Conservation (phyloP, 116 monocot genomes). For the Cymodocea nodosa region DNA sequence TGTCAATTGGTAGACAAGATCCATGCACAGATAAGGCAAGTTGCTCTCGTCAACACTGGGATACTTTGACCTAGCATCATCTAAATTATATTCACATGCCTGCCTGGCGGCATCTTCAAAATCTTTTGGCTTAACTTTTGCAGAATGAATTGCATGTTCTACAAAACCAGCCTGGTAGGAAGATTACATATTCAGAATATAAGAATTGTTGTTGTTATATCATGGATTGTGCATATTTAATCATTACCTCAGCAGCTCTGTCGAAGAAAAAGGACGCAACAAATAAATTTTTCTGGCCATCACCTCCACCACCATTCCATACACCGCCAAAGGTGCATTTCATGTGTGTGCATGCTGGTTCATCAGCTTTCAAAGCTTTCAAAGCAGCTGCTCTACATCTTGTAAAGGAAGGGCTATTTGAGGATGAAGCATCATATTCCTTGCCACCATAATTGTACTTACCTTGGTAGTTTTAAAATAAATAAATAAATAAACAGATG, state of each 20-base stretch:
- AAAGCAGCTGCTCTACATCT: conserved; percentile 58
- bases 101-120: conserved; percentile 39
- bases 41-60: conserved; percentile 21
- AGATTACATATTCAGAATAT: neutral
- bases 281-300: conserved; percentile 78
- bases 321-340: conserved; percentile 93
- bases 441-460: conserved; percentile 61
- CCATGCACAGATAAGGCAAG: conserved; percentile 59
- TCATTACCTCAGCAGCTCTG: conserved; percentile 71
- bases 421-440: conserved; percentile 34
- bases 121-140: conserved; percentile 35
- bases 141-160: conserved; percentile 12
- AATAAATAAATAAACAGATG: too few species aligned
- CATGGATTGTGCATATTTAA: neutral
- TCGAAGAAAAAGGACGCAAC: conserved; percentile 99
- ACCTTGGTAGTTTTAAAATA: conserved; percentile 14
- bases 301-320: conserved; percentile 98
- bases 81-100: conserved; percentile 28
- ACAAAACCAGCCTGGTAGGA: conserved; percentile 45
- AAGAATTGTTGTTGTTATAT: neutral
- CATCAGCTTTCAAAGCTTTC: conserved; percentile 64
- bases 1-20: conserved; percentile 55
- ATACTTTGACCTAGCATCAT: conserved; percentile 31
- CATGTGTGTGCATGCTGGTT: conserved; percentile 71
- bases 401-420: conserved; percentile 50